Base-by-base conservation (phyloP, 129 eudicot genomes). In the Pulicaria dysenterica region DNA sequence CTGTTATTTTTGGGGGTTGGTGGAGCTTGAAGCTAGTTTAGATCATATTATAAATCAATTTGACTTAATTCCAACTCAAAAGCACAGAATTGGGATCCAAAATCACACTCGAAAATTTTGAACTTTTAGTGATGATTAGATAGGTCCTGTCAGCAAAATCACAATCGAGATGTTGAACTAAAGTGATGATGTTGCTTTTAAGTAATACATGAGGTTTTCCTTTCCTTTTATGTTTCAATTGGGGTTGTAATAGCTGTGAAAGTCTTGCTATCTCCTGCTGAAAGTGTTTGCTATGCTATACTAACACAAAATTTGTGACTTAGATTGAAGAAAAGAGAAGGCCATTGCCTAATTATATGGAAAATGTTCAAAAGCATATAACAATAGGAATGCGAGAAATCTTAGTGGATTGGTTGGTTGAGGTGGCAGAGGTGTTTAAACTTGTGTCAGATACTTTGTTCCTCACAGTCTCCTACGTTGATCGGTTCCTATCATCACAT, bases 361-460 rank as follows among this genome's bases (percentile, higher is more conserved):
- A 84, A 70, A 90, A 19, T 69, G 69, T 94, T 84, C 97, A 90
- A 59, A 83, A 69, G 67, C 93, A 90, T 43, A 56, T 90, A 15
- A 87, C 82, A 2, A 72, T 83, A 13, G 73, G 77, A 11, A 90
- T 90, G 98, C 80, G 98, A 71, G 93, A 82, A 58, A 55, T 85
- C n/a, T 74, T 94, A 31, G 89, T 94, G 62, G 97, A 90, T 88
- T 94, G 98, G 98, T 77, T 94, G 83, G 91, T 90, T 67, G 98
- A 94, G 79, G 96, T 94, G 60, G 84, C 98, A 3, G 98, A 94
- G 62, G 98, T 90, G 73, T 88, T 80, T 77, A 90, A 79, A 59
- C 91, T 94, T 50, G 87, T 83, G 17, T 85, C 98, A 0, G 98
- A 94, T 41, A 87, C 98, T 12, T 83, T 88, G 58, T 88, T 85